These are phyloP conservation scores for Lithocarpus polystachyus DNA, from an alignment of 306 rosid genomes.

Conservation along the genomic window DNA sequence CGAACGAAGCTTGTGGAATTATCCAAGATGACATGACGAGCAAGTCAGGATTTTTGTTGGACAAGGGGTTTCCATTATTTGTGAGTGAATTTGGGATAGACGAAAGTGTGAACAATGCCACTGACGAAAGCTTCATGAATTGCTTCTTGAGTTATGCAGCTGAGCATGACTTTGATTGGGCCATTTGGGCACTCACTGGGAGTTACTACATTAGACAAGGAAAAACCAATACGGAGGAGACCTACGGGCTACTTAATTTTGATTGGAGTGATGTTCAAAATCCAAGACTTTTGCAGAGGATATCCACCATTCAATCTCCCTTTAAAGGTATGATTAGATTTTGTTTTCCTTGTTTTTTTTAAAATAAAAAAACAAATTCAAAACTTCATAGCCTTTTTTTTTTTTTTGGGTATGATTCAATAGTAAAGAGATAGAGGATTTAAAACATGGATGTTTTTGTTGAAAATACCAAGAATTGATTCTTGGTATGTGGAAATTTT, in stretches of 20 bases:
- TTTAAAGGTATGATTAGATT: slow-evolving; percentile 51
- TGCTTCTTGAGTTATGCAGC: slow-evolving; percentile 69
- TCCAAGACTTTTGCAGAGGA: slow-evolving; percentile 41
- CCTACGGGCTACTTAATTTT: slow-evolving; percentile 55
- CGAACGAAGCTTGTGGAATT: slow-evolving; percentile 74
- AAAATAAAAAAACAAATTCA: no score
- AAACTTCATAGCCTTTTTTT: no score
- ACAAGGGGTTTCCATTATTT: slow-evolving; percentile 70
- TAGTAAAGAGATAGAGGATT: no score
- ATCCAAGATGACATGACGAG: slow-evolving; percentile 41
- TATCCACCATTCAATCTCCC: slow-evolving; percentile 64
- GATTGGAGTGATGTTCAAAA: slow-evolving; percentile 57
- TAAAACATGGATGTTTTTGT: no score
- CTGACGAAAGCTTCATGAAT: slow-evolving; percentile 68
- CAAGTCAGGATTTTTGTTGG: slow-evolving; percentile 52
- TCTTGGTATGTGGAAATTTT: no score
- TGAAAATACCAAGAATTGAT: no score
- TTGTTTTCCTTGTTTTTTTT: background rate
- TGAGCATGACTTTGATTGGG: slow-evolving; percentile 76
- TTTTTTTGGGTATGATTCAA: no score
- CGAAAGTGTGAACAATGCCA: slow-evolving; percentile 59
- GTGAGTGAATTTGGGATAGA: slow-evolving; percentile 82
- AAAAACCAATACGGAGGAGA: slow-evolving; percentile 64
- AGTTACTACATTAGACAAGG: slow-evolving; percentile 76
- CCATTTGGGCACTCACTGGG: slow-evolving; percentile 80